These are phyloP conservation scores for Parmelia sp. DNA, from an alignment of 495 filamentous ascomycete species.

Conservation along the genomic window DNA sequence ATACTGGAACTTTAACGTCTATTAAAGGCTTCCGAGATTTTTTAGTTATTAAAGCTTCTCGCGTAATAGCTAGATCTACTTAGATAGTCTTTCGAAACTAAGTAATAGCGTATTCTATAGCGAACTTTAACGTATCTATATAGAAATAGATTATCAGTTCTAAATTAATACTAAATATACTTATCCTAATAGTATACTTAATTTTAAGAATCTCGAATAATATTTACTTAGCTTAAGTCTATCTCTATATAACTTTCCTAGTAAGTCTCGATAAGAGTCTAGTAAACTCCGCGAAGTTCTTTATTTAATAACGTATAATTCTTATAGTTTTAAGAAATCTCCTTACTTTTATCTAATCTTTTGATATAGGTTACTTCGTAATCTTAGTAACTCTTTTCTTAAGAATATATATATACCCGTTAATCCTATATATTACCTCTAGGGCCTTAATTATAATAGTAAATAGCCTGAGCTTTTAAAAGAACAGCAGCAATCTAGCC, in stretches of 20 bases:
- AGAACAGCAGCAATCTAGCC: background rate
- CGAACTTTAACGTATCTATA: slow-evolving; percentile 9
- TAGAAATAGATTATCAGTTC: background rate
- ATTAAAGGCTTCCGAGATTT: background rate
- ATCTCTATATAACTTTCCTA: slow-evolving; percentile 2
- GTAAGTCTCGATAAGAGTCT: background rate
- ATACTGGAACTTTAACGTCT: slow-evolving; percentile 5
- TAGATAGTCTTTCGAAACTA: background rate
- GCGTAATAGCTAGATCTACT: too few species aligned
- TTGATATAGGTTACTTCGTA: background rate
- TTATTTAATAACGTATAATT: slow-evolving; percentile 4
- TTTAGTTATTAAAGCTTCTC: too few species aligned
- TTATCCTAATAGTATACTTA: background rate
- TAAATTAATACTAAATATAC: slow-evolving; percentile 7
- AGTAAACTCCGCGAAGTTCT: slow-evolving; percentile 11
- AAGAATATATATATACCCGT: background rate
- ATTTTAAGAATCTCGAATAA: slow-evolving; percentile 15
- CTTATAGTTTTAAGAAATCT: background rate
- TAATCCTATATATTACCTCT: background rate
- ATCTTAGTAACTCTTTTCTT: slow-evolving; percentile 1
- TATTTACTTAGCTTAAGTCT: background rate
- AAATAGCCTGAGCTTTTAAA: slow-evolving; percentile 17
- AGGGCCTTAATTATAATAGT: background rate
- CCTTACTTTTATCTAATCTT: background rate
- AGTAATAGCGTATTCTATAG: background rate